Conservation (phyloP, 441 rosid species). For the Erysimum cheiri region DNA sequence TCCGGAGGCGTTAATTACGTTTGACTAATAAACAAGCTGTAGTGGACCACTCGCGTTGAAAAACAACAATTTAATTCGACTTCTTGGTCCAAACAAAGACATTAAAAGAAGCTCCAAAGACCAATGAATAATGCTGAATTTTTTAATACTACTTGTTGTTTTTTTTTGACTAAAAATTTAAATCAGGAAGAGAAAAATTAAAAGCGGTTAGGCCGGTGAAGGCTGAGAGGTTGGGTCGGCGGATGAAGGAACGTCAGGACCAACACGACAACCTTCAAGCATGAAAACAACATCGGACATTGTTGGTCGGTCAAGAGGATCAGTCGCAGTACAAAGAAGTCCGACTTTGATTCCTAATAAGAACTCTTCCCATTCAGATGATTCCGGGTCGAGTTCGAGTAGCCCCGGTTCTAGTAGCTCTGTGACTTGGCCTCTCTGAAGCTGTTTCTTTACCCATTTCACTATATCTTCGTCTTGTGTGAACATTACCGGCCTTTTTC, state of each 20-base stretch:
- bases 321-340: slow-evolving; percentile 88
- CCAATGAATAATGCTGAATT: slow-evolving; percentile 17
- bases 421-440: slow-evolving; percentile 85
- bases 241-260: slow-evolving; percentile 83
- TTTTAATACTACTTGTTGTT: slow-evolving; percentile 12
- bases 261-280: slow-evolving; percentile 98
- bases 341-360: slow-evolving; percentile 95
- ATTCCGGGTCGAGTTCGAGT: slow-evolving; percentile 94
- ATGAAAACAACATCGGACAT: slow-evolving; percentile 95
- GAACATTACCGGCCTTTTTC: slow-evolving; percentile 92
- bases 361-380: slow-evolving; percentile 99
- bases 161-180: slow-evolving; percentile 28
- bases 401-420: slow-evolving; percentile 91
- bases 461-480: slow-evolving; percentile 94
- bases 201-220: slow-evolving; percentile 66
- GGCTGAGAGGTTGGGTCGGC: slow-evolving; percentile 87
- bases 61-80: slow-evolving; percentile 30
- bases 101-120: slow-evolving; percentile 34
- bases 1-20: slow-evolving; percentile 32
- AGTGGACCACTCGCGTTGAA: slow-evolving; percentile 25
- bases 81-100: slow-evolving; percentile 35
- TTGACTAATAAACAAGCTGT: slow-evolving; percentile 24
- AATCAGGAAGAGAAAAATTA: slow-evolving; percentile 28
- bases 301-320: slow-evolving; percentile 88
- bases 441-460: slow-evolving; percentile 97